Evolutionary conservation across 495 filamentous ascomycete species (phyloP), one percentile per base, ranked within the genome.

Genomic region (Xylaria intraflava): DNA sequence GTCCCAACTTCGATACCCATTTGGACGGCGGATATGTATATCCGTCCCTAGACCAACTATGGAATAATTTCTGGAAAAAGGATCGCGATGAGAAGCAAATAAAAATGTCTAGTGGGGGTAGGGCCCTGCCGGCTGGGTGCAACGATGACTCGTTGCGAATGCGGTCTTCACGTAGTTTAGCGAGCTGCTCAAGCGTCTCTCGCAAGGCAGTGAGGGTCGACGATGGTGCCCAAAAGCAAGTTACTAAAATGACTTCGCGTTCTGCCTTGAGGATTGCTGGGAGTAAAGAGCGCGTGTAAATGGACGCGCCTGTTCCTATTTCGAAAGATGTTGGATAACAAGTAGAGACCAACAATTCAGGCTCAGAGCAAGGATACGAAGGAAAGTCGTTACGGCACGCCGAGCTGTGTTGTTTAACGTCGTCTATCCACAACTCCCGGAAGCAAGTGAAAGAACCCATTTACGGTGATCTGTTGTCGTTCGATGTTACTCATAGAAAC

Each of bases 181-280:
- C 85, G 10, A 87, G 74, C 22, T 63, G 65, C 26, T 67, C 60
- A 0, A 87, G 74, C 12, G 77, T 65, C 30, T 72, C 62, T 45
- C 58, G 62, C 20, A 89, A 62, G 0, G 70, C 69, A 3, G 65
- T 62, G 46, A 83, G 69, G 0, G 78, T 80, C 3, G 68, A 57
- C 1, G 84, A 87, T 2, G 68, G 62, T 1, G 83, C 81, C 87
- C 86, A 90, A 66, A 88, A 90, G 62, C 87, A 89, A 12, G 87
- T 89, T 3, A 87, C 83, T 40, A 90, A 71, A 41, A 89, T 75
- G 26, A 90, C 65, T 58, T 89, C 87, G 38, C 70, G 63, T 12
- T 75, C 60, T 1, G 86, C 83, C 6, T 67, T 58, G 0, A 70
- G 59, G 26, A 88, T 78, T 31, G 78, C 77, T 6, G 83, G 79